Base-by-base conservation (phyloP, 2,329 filamentous ascomycete species). In the Metarhizium sp. region DNA sequence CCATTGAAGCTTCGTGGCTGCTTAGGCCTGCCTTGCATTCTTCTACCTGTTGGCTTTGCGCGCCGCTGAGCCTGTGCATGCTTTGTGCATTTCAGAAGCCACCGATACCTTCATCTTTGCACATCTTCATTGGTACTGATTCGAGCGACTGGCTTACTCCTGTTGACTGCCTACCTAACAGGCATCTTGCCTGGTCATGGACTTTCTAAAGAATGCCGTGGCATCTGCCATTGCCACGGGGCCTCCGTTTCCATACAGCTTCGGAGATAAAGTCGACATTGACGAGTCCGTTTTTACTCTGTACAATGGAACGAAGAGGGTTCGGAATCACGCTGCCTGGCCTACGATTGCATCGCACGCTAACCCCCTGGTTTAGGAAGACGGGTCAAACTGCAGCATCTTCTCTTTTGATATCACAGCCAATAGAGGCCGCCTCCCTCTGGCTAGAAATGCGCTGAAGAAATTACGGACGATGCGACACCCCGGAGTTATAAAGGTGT, bases 181-280 rank as follows among this genome's bases (percentile, higher is more conserved):
- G 32, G 7, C 32, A 47, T 7, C n/a, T 20, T 25, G 18, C 6
- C n/a, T 30, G 45, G 46, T 62, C 62, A 99, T 99, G 94, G 92
- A 99, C 71, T 97, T 97, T 67, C 82, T 99, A 68, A 97, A 97
- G 75, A 97, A 92, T 59, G 94, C 94, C 53, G 91, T 97, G 68
- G 92, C 92, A 49, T 97, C 94, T 59, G 92, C 92, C 63, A 97
- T 99, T 66, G 90, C 94, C 49, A 94, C 96, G 71, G 92, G 92
- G 2, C 91, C 92, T 53, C 86, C 92, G 6, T 95, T 96, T 67
- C 91, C 91, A 4, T 97, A 96, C 69, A 86, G 82, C 50, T 94
- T 97, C 68, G 92, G 92, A 64, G 94, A 99, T 71, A 84, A 87
- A 69, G 88, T 97, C 57, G 92, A 97, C 69, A 79, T 94, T 53